Conservation (phyloP, 2,329 filamentous ascomycete genomes). For the Cytospora piceicola region DNA sequence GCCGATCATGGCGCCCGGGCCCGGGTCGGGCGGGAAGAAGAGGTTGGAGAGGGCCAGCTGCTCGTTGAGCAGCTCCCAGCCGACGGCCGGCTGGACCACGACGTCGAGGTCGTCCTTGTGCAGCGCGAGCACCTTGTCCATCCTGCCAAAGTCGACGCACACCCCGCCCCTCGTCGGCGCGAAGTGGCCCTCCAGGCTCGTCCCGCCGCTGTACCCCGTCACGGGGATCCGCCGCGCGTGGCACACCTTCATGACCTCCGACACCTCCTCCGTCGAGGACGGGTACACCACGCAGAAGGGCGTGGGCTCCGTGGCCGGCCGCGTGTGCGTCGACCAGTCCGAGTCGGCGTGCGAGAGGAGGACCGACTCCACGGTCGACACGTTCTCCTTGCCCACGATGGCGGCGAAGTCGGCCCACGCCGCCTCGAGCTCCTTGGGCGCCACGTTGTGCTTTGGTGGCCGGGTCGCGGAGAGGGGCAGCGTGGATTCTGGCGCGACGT, state of each 20-base stretch:
- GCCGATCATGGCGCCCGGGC: constrained; percentile 82
- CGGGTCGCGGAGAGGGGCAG: constrained; percentile 56
- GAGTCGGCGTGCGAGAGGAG: constrained; percentile 62
- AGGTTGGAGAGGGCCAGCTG: constrained; percentile 68
- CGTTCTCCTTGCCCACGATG: constrained; percentile 66
- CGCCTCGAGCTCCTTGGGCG: constrained; percentile 67
- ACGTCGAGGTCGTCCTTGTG: constrained; percentile 80
- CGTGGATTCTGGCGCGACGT: constrained; percentile 59
- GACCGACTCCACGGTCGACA: constrained; percentile 62
- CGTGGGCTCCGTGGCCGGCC: constrained; percentile 13
- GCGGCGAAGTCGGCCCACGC: constrained; percentile 71
- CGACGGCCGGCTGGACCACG: constrained; percentile 73
- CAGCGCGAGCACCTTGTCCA: constrained; percentile 78
- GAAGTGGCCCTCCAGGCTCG: constrained; percentile 87
- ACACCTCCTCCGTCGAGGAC: constrained; percentile 77
- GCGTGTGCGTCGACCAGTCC: constrained; percentile 59
- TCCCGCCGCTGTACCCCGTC: constrained; percentile 85
- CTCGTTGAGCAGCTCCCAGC: constrained; percentile 79
- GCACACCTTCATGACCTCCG: constrained; percentile 86
- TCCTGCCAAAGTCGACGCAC: constrained; percentile 82
- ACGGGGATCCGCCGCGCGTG: constrained; percentile 81
- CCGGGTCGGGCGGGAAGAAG: constrained; percentile 85
- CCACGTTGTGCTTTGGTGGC: constrained; percentile 60
- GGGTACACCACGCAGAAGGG: constrained; percentile 31
- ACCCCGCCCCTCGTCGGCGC: constrained; percentile 81